phyloP scores from a whole-genome alignment of 2,329 filamentous ascomycete species.

The Cylindrodendrum hubeiense region DNA sequence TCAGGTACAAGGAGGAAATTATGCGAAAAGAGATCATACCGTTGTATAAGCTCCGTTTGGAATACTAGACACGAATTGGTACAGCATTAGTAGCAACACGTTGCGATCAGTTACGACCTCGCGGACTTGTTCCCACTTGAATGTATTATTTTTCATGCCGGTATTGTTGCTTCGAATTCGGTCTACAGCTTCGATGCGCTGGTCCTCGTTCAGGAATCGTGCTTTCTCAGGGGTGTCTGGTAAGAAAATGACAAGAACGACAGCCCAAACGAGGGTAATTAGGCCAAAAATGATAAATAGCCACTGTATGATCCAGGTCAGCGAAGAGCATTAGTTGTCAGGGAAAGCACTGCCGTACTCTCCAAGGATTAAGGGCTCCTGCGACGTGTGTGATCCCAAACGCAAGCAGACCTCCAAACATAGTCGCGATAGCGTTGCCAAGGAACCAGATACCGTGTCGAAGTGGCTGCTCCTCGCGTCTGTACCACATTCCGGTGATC shows the following conservation, averaged over 20 bases:
- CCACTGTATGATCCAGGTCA: conserved; percentile 25
- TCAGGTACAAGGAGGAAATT: background rate
- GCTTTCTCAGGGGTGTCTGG: conserved; percentile 35
- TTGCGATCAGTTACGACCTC: conserved; percentile 37
- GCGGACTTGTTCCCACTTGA: conserved; percentile 39
- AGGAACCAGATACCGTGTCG: conserved; percentile 41
- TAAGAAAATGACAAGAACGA: conserved; percentile 28
- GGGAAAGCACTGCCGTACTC: conserved; percentile 20
- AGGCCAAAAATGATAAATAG: conserved; percentile 40
- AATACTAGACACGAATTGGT: conserved; percentile 34
- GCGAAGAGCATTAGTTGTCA: background rate
- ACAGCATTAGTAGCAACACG: conserved; percentile 37
- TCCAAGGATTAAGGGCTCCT: conserved; percentile 29
- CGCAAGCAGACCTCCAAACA: conserved; percentile 35
- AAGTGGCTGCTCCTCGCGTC: conserved; percentile 38
- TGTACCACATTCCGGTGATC: conserved; percentile 43
- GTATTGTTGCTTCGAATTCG: conserved; percentile 37
- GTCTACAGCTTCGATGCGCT: conserved; percentile 29
- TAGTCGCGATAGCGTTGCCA: conserved; percentile 37
- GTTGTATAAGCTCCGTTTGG: conserved; percentile 39
- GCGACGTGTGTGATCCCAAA: conserved; percentile 39
- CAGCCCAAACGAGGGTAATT: conserved; percentile 35
- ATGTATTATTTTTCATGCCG: conserved; percentile 34
- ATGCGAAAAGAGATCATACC: background rate
- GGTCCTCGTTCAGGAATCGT: conserved; percentile 30